Evolutionary conservation across 169 alveolate species (phyloP), one percentile per base, ranked within the genome.

Genomic region (Babesia bigemina): DNA sequence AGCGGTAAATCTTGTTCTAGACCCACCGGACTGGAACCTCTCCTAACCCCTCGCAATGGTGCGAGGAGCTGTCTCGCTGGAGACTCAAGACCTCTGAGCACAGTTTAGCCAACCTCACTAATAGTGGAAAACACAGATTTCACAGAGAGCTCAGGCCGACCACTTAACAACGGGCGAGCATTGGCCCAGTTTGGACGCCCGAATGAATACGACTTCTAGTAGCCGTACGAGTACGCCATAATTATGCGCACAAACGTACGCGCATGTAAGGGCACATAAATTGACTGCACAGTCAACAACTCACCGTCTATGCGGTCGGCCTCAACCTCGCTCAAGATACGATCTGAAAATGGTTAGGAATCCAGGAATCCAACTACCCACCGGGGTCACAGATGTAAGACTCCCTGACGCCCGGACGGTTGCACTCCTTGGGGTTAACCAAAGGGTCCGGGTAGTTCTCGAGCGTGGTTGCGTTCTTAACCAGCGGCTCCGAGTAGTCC

Each of bases 371-470:
- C 6, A 33, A 33, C 3, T 26, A 24, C 70, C 65, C 67, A 79
- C 90, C 90, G 42, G 94, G 94, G 70, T 89, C 94, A 45, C 94
- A 89, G 26, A 89, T 52, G 74, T 85, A 89, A 26, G 94, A 89
- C 70, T 85, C 84, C 28, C 58, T 57, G 56, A 77, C 75, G 57
- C 86, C 87, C 26, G 56, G 71, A 49, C 94, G 59, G 73, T 89
- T 89, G 49, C 94, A 89, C 56, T 76, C 87, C 42, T 72, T 63
- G 11, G 92, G 91, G 56, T 89, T 85, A 47, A 79, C 65, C 57
- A 89, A 89, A 12, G 94, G 94, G 70, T 83, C 78, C 17, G 94
- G 94, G 63, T 70, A 89, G 85, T 89, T 89, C 63, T 89, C 94
- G 36, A 89, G 65, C 39, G 94, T 89, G 4, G 81, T 69, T 13